phyloP scores from a whole-genome alignment of 2,329 filamentous ascomycete genomes.

The Xylaria arbuscula region DNA sequence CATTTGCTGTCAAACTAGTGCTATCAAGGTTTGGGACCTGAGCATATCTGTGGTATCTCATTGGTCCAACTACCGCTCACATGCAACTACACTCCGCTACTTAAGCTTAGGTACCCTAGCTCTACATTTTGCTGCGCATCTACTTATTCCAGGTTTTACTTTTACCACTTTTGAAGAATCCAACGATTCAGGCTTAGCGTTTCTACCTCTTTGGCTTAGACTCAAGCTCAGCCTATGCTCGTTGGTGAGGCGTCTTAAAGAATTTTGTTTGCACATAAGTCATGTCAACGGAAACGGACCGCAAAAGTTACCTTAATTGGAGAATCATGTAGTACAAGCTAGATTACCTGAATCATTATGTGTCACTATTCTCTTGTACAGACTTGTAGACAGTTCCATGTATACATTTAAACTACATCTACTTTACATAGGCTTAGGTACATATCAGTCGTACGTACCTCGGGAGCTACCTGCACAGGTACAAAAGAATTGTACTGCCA shows the following conservation, averaged over 20 bases:
- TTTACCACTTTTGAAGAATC: background rate
- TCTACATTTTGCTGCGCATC: background rate
- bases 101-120: background rate
- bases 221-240: background rate
- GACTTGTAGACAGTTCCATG: background rate
- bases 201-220: background rate
- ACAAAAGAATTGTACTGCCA: background rate
- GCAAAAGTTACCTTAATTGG: background rate
- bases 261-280: background rate
- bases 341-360: background rate
- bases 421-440: background rate
- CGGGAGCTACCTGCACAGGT: background rate
- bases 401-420: background rate
- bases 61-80: conserved; percentile 1
- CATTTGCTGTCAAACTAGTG: background rate
- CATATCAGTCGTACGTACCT: background rate
- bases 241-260: background rate
- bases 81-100: background rate
- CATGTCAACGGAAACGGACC: background rate
- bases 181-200: background rate
- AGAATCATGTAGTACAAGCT: background rate
- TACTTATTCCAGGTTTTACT: background rate
- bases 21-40: background rate
- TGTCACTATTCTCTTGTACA: background rate
- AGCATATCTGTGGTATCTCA: background rate